Base-by-base conservation (phyloP, 2,329 filamentous ascomycete genomes). In the Setomelanomma holmii region DNA sequence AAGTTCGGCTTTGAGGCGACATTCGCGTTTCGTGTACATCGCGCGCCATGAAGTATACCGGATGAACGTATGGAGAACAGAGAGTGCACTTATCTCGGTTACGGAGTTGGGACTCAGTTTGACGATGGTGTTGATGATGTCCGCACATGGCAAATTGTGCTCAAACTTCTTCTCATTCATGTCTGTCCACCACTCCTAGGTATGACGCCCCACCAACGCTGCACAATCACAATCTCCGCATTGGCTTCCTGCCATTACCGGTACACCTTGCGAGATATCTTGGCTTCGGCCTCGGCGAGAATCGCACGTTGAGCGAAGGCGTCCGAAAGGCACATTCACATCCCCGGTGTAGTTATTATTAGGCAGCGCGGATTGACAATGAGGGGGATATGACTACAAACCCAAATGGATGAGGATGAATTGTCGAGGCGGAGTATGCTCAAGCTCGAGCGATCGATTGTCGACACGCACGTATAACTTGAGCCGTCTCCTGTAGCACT, bases 381-480 rank as follows among this genome's bases (percentile, higher is more conserved):
- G 10, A 8, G 27, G 3, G 10, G 27, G 10, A 30, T 4, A 30
- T 6, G 27, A 8, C 27, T 30, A 10, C 10, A 6, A 30, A 14
- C 27, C 27, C 27, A 30, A 8, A 30, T 14, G 27, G 14, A 8
- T 30, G 27, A 14, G 14, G 27, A 30, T 6, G 27, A 6, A 14
- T 8, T 30, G 14, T 30, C 14, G 27, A 38, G 43, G 43, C 43
- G 43, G 21, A 45, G 43, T 34, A 30, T n/a, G n/a, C n/a, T n/a
- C n/a, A n/a, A n/a, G n/a, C n/a, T n/a, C n/a, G n/a, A n/a, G n/a
- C n/a, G n/a, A n/a, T n/a, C n/a, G n/a, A n/a, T n/a, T n/a, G n/a
- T n/a, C n/a, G n/a, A n/a, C n/a, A n/a, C n/a, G n/a, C n/a, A n/a
- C n/a, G n/a, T n/a, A n/a, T n/a, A n/a, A n/a, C n/a, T n/a, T n/a